Evolutionary conservation across 2,329 filamentous ascomycete species (phyloP).

Genomic region (Aspergillus terreus): DNA sequence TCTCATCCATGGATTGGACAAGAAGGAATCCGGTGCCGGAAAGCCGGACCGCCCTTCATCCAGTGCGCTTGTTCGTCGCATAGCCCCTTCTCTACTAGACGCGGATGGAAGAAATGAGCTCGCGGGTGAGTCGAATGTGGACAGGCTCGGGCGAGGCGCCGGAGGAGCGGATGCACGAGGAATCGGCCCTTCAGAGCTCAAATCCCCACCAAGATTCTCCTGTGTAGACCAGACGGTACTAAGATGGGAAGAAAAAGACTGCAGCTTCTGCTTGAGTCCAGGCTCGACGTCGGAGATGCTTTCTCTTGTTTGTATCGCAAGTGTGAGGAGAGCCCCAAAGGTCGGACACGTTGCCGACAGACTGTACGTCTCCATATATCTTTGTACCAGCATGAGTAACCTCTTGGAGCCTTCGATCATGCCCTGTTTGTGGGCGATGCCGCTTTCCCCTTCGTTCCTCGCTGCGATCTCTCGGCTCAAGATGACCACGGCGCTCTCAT

Average conservation of each 20-base stretch:
- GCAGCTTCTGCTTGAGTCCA: slow-evolving; percentile 25
- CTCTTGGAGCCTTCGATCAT: slow-evolving; percentile 34
- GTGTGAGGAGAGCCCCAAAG: slow-evolving; percentile 38
- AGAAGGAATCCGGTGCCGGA: slow-evolving; percentile 18
- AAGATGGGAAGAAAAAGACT: slow-evolving; percentile 27
- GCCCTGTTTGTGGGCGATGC: slow-evolving; percentile 21
- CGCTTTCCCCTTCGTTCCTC: slow-evolving; percentile 19
- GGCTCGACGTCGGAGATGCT: slow-evolving; percentile 19
- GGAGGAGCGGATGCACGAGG: background rate
- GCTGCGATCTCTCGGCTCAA: slow-evolving; percentile 24
- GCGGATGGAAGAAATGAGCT: slow-evolving; percentile 1
- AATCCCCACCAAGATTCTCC: slow-evolving; percentile 5
- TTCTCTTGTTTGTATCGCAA: slow-evolving; percentile 23
- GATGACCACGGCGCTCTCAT: slow-evolving; percentile 24
- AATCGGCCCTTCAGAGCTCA: background rate
- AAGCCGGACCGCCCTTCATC: slow-evolving; percentile 9
- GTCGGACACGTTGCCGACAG: slow-evolving; percentile 39
- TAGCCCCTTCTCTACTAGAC: background rate
- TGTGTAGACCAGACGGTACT: slow-evolving; percentile 23
- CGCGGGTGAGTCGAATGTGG: slow-evolving; percentile 1
- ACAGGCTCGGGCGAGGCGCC: slow-evolving; percentile 3
- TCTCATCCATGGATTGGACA: slow-evolving; percentile 27
- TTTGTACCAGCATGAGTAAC: slow-evolving; percentile 32
- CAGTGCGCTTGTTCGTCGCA: slow-evolving; percentile 4
- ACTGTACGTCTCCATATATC: slow-evolving; percentile 40